Conservation (phyloP, 2,329 filamentous ascomycete species). For the Helotiales sp. region DNA sequence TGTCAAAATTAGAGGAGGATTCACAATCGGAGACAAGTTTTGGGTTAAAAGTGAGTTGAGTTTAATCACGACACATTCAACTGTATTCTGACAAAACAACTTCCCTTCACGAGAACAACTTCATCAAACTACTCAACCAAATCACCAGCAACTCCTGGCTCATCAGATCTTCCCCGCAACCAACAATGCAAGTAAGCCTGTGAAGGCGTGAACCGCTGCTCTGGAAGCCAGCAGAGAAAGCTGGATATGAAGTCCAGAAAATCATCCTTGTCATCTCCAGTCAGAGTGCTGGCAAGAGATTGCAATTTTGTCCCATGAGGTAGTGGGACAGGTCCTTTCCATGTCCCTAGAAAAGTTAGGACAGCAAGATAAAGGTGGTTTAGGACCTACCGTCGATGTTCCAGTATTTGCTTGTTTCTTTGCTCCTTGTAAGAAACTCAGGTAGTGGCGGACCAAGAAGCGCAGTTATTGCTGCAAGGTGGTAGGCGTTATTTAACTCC, state of each 20-base stretch:
- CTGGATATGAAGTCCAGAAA: conserved; percentile 24
- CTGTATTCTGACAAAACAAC: too few relatives aligned
- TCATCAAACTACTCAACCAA: too few relatives aligned
- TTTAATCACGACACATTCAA: too few relatives aligned
- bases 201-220: conserved; percentile 24
- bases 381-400: conserved; percentile 22
- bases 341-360: conserved; percentile 26
- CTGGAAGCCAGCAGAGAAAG: conserved; percentile 29
- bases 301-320: conserved; percentile 26
- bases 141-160: too few relatives aligned
- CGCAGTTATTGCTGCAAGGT: conserved; percentile 28
- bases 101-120: too few relatives aligned
- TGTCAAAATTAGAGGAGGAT: too few relatives aligned
- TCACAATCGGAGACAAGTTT: too few relatives aligned
- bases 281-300: conserved; percentile 25
- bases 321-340: conserved; percentile 25
- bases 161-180: conserved; percentile 13
- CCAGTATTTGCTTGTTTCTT: conserved; percentile 30
- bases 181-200: conserved; percentile 27
- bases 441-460: conserved; percentile 29
- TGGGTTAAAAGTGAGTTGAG: too few relatives aligned
- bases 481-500: conserved; percentile 22
- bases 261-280: conserved; percentile 22
- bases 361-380: neutral
- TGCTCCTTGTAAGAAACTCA: conserved; percentile 29